Evolutionary conservation across 1,284 basidiomycete genomes (phyloP).

Genomic region (Trichosporon faecale): DNA sequence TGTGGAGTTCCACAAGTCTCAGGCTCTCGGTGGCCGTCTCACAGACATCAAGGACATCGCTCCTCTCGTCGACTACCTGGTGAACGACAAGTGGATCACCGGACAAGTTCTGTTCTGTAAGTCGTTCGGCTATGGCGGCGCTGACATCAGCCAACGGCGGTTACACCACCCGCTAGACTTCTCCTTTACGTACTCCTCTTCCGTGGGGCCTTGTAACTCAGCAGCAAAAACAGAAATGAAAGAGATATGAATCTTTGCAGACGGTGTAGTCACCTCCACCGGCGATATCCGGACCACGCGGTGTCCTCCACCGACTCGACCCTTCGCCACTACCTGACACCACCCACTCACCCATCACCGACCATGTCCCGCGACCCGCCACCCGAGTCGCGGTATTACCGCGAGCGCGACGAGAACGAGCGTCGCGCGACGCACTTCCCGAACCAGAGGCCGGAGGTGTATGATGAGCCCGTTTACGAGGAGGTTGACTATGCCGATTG

Average conservation of each 20-base stretch:
- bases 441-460: background rate
- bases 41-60: conserved; percentile 27
- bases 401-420: background rate
- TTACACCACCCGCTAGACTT: conserved; percentile 24
- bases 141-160: conserved; percentile 26
- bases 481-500: background rate
- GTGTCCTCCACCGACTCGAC: background rate
- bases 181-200: too few species aligned
- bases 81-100: conserved; percentile 26
- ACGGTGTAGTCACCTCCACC: background rate
- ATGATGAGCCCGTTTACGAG: background rate
- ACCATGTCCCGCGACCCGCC: background rate
- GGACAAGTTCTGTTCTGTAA: conserved; percentile 28
- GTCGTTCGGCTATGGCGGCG: background rate
- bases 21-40: conserved; percentile 21
- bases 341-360: background rate
- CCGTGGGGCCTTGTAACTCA: background rate
- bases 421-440: background rate
- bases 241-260: background rate
- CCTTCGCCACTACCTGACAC: background rate
- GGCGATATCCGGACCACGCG: background rate
- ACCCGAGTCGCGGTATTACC: conserved; percentile 2
- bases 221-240: background rate
- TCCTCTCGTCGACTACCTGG: conserved; percentile 22
- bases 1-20: conserved; percentile 25